Evolutionary conservation across 73 alveolate genomes (phyloP).

Genomic region (Uronychia setigera): DNA sequence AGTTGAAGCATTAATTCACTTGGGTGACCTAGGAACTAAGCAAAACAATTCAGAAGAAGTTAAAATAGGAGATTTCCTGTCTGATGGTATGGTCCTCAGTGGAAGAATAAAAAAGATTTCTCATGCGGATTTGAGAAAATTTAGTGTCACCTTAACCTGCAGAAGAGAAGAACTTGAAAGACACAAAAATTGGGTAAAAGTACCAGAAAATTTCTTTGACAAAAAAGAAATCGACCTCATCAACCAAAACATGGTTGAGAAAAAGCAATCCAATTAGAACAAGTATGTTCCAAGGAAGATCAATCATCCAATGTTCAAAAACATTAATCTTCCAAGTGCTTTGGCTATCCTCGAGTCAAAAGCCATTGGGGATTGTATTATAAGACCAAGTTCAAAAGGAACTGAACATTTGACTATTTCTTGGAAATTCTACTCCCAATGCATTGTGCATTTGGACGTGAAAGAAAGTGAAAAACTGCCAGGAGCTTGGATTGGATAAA

Average conservation of each 20-base stretch:
- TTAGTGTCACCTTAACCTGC: neutral
- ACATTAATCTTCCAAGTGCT: slow-evolving; percentile 78
- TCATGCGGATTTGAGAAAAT: neutral
- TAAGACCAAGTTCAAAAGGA: slow-evolving; percentile 91
- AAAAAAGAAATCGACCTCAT: slow-evolving; percentile 64
- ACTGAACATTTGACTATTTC: slow-evolving; percentile 86
- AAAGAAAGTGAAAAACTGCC: slow-evolving; percentile 82
- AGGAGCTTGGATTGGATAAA: slow-evolving; percentile 81
- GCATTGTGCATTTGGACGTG: slow-evolving; percentile 87
- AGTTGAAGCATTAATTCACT: slow-evolving; percentile 73
- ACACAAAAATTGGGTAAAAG: slow-evolving; percentile 24
- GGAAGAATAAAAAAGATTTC: neutral
- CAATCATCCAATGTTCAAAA: slow-evolving; percentile 82
- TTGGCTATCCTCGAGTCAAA: slow-evolving; percentile 71
- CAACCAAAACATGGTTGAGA: slow-evolving; percentile 61
- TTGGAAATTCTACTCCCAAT: slow-evolving; percentile 88
- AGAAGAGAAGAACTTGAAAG: neutral
- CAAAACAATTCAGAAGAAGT: slow-evolving; percentile 33
- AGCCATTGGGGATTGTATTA: slow-evolving; percentile 88
- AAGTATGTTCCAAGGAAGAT: slow-evolving; percentile 82
- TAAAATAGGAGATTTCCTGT: neutral
- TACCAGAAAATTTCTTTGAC: slow-evolving; percentile 40
- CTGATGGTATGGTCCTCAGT: neutral
- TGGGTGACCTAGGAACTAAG: slow-evolving; percentile 64
- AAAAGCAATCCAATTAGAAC: slow-evolving; percentile 15